These are phyloP conservation scores for Marvania coccoides DNA, from an alignment of 139 green algal species.

Conservation along the genomic window DNA sequence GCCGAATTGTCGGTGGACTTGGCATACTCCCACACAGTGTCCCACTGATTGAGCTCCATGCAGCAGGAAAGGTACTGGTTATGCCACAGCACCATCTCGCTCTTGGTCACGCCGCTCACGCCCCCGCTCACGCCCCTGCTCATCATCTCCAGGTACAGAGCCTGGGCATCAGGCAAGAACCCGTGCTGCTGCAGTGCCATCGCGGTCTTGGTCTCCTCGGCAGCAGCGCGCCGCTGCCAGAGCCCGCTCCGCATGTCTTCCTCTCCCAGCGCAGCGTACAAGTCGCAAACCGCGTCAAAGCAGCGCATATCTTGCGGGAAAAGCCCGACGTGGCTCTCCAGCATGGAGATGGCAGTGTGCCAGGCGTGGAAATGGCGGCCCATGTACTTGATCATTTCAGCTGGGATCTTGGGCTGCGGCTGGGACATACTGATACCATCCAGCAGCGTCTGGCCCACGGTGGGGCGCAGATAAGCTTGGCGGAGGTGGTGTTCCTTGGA, in stretches of 20 bases:
- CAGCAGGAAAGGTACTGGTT: constrained; percentile 76
- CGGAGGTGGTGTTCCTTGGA: constrained; percentile 81
- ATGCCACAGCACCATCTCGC: constrained; percentile 74
- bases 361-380: constrained; percentile 93
- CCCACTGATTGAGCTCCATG: constrained; percentile 89
- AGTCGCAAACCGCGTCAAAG: constrained; percentile 80
- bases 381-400: constrained; percentile 97
- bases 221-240: constrained; percentile 55
- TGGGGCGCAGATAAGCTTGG: constrained; percentile 47
- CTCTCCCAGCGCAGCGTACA: constrained; percentile 79
- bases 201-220: constrained; percentile 49
- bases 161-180: constrained; percentile 63
- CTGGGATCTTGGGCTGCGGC: constrained; percentile 96
- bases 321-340: constrained; percentile 87
- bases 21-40: constrained; percentile 77
- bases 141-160: constrained; percentile 52
- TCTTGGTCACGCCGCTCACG: constrained; percentile 30
- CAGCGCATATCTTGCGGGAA: constrained; percentile 70
- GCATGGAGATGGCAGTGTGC: constrained; percentile 92
- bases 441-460: constrained; percentile 77
- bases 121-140: constrained; percentile 12
- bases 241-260: constrained; percentile 86
- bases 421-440: constrained; percentile 89
- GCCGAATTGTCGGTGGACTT: constrained; percentile 57
- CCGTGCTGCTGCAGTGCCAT: constrained; percentile 86